A percentile compares a stretch with the other conserved stretches of the same genome.
Conservation (phyloP, 768 basidiomycete genomes). For the Lanmaoa rubissima region DNA sequence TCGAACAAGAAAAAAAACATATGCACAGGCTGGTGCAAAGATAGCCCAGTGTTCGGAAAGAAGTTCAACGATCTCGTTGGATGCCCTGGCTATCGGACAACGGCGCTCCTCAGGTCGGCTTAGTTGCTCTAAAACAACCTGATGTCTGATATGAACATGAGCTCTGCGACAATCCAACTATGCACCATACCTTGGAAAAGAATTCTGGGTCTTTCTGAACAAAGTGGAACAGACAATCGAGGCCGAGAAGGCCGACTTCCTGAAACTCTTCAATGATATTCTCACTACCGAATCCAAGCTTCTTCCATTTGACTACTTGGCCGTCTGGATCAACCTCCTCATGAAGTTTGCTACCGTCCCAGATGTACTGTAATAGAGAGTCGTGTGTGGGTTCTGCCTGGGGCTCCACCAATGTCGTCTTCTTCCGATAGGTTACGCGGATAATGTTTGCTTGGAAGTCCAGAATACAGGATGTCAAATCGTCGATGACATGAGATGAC, state of each 20-base stretch:
- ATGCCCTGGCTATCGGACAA: conserved; percentile 81
- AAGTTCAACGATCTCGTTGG: conserved; percentile 82
- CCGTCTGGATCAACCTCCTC: conserved; percentile 52
- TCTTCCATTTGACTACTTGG: conserved; percentile 63
- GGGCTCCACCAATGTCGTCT: conserved; percentile 74
- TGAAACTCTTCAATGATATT: conserved; percentile 74
- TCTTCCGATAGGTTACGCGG: conserved; percentile 76
- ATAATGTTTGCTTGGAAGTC: conserved; percentile 88
- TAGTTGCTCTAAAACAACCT: conserved; percentile 80
- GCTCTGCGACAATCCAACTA: not conserved
- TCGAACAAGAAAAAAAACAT: not conserved
- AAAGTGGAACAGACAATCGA: conserved; percentile 80
- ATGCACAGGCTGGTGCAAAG: conserved; percentile 80
- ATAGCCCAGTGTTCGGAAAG: conserved; percentile 85
- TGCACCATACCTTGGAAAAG: conserved; percentile 61
- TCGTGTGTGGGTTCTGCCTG: conserved; percentile 58
- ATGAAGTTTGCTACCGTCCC: conserved; percentile 57
- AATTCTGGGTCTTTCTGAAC: conserved; percentile 65
- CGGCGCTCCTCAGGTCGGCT: conserved; percentile 70
- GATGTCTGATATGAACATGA: conserved; percentile 9
- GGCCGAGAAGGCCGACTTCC: conserved; percentile 74
- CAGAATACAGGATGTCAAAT: conserved; percentile 78
- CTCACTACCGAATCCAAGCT: conserved; percentile 76
- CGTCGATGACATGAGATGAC: conserved; percentile 78
- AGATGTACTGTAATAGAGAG: conserved; percentile 61